Evolutionary conservation across 176 grass and related monocot species (phyloP).

Genomic region (Hyparrhenia diplandra): DNA sequence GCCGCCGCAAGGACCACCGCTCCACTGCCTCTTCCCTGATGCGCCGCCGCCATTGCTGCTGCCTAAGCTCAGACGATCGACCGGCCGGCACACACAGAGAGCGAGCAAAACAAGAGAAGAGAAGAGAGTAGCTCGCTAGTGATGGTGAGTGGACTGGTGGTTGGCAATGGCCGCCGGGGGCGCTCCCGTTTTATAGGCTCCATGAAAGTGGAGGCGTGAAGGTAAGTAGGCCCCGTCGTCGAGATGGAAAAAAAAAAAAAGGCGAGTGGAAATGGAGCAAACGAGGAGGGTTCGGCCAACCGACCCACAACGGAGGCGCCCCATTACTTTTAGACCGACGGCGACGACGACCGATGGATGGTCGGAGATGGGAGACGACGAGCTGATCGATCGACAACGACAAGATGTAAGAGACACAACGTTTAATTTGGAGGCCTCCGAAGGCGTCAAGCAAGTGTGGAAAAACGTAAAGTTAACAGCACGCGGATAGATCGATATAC

Average conservation of each 20-base stretch:
- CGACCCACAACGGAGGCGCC: slow-evolving; percentile 42
- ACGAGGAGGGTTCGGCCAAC: slow-evolving; percentile 26
- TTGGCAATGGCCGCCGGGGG: slow-evolving; percentile 3
- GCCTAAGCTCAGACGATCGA: too few relatives aligned
- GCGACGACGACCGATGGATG: not conserved
- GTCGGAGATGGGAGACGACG: not conserved
- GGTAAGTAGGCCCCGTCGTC: not conserved
- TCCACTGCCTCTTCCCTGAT: slow-evolving; percentile 45
- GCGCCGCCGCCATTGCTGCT: not conserved
- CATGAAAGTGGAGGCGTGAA: slow-evolving; percentile 34
- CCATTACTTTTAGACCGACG: slow-evolving; percentile 29
- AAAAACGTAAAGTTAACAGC: slow-evolving; percentile 6
- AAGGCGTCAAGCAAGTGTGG: slow-evolving; percentile 3
- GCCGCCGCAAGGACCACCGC: not conserved
- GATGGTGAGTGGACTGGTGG: not conserved
- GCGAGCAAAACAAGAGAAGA: not conserved
- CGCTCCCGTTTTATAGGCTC: slow-evolving; percentile 34
- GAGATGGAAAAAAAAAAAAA: not conserved
- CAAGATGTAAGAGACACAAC: not conserved
- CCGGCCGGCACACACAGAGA: too few relatives aligned
- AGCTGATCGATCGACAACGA: not conserved
- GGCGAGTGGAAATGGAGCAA: not conserved
- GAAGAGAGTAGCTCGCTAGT: not conserved
- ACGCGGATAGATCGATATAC: not conserved
- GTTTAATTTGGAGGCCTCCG: not conserved